phyloP scores from a whole-genome alignment of 805 yeast species.

The Zygotorulaspora chibaensis region DNA sequence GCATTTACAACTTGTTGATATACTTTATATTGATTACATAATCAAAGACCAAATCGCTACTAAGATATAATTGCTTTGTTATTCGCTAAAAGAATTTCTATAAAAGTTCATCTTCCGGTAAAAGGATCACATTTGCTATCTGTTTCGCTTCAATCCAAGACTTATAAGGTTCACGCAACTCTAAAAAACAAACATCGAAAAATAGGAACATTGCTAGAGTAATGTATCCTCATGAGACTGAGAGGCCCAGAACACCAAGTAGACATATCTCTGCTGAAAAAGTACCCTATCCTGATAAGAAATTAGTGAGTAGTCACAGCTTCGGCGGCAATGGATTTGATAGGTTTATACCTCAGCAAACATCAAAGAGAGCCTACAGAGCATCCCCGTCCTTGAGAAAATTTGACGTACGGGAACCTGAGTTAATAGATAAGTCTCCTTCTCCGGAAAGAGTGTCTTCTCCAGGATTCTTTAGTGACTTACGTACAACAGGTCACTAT shows the following conservation, averaged over 20 bases:
- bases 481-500: slow-evolving; percentile 24
- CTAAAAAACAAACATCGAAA: too few species aligned
- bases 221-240: neutral
- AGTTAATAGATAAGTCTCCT: slow-evolving; percentile 17
- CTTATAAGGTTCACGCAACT: too few species aligned
- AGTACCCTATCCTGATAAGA: slow-evolving; percentile 2
- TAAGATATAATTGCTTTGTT: too few species aligned
- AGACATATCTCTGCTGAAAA: slow-evolving; percentile 1
- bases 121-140: too few species aligned
- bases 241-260: slow-evolving; percentile 8
- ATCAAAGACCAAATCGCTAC: too few species aligned
- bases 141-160: too few species aligned
- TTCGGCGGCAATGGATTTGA: slow-evolving; percentile 27
- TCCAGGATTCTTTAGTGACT: slow-evolving; percentile 31
- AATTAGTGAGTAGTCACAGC: slow-evolving; percentile 2
- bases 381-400: slow-evolving; percentile 21
- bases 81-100: too few species aligned
- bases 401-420: slow-evolving; percentile 13
- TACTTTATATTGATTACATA: too few species aligned
- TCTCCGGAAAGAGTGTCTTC: slow-evolving; percentile 30
- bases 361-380: slow-evolving; percentile 31
- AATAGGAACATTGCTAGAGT: neutral
- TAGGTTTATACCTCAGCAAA: slow-evolving; percentile 38
- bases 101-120: too few species aligned
- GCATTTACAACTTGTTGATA: too few species aligned